These are phyloP conservation scores for Chaetomiaceae sp. DNA, from an alignment of 2,329 filamentous ascomycete genomes.

Conservation along the genomic window DNA sequence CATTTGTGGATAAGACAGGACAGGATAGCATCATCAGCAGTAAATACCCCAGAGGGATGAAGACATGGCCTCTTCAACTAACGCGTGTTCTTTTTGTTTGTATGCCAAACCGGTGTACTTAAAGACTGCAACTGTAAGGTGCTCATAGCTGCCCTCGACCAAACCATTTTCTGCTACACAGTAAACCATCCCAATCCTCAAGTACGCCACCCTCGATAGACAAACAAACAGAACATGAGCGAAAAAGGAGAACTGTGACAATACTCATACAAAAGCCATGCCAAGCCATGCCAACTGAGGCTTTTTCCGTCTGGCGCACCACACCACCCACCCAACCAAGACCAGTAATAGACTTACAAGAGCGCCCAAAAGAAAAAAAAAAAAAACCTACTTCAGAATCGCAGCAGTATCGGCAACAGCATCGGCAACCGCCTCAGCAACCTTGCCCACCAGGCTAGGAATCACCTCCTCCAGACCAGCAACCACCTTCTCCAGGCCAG, in stretches of 20 bases:
- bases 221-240: not conserved
- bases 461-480: too few species aligned
- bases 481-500: too few species aligned
- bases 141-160: not conserved
- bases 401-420: too few species aligned
- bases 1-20: not conserved
- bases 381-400: not conserved
- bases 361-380: not conserved
- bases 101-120: too few species aligned
- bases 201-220: not conserved
- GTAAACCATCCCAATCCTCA: not conserved
- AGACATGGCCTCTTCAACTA: not conserved
- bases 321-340: not conserved
- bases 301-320: slow-evolving; percentile 1
- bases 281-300: not conserved
- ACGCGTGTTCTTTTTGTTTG: too few species aligned
- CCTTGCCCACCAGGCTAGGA: too few species aligned
- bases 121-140: too few species aligned
- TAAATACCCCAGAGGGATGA: slow-evolving; percentile 4
- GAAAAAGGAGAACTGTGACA: not conserved
- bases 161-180: not conserved
- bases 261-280: slow-evolving; percentile 9
- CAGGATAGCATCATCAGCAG: not conserved
- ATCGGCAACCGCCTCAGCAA: too few species aligned
- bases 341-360: not conserved